These are phyloP conservation scores for Medicago ruthenica DNA, from an alignment of 306 rosid species.

Conservation along the genomic window DNA sequence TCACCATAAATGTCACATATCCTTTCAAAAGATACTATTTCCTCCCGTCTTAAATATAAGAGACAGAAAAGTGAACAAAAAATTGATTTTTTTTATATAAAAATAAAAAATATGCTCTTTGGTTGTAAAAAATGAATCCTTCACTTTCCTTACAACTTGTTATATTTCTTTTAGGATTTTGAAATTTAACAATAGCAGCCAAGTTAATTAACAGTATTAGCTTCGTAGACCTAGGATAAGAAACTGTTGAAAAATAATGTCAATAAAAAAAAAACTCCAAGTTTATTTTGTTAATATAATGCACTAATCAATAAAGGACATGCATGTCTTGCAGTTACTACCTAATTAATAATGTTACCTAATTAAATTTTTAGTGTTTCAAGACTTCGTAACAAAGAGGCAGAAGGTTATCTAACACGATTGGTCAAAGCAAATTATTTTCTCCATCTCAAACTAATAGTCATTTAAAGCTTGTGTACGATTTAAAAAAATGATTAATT, in stretches of 20 bases:
- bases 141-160: slow-evolving; percentile 34
- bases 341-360: background rate
- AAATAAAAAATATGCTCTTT: background rate
- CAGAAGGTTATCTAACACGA: no score
- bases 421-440: slow-evolving; percentile 8
- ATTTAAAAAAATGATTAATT: no score
- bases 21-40: no score
- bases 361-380: slow-evolving; percentile 40
- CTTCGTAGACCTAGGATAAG: slow-evolving; percentile 36
- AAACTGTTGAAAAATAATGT: slow-evolving; percentile 6
- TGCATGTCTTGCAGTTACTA: slow-evolving; percentile 36
- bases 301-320: slow-evolving; percentile 24
- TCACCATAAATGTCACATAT: no score
- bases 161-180: slow-evolving; percentile 5
- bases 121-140: slow-evolving; percentile 10
- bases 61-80: no score
- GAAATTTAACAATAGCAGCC: slow-evolving; percentile 8
- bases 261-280: slow-evolving; percentile 6
- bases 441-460: no score
- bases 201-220: slow-evolving; percentile 30
- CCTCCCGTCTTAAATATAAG: no score
- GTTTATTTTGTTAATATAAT: slow-evolving; percentile 34
- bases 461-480: no score
- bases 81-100: no score
- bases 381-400: slow-evolving; percentile 40